Evolutionary conservation across 148 eudicot species (phyloP).

Genomic region (Camellia granthamiana): DNA sequence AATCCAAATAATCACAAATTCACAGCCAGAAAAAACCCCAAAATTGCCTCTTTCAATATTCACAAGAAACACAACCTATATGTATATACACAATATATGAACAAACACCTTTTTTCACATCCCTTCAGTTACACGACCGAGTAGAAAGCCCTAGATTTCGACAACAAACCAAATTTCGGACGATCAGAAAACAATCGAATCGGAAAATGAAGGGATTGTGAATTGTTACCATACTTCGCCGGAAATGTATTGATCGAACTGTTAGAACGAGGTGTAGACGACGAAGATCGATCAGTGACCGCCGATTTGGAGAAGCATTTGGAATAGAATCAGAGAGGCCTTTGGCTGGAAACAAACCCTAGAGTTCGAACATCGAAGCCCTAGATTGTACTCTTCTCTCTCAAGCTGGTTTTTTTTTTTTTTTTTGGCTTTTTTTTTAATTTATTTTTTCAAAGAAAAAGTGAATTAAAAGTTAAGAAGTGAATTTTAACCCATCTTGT

Average conservation of each 20-base stretch:
- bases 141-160: too few species aligned
- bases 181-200: background rate
- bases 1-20: background rate
- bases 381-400: constrained; percentile 4
- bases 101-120: background rate
- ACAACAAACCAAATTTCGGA: background rate
- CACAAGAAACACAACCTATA: background rate
- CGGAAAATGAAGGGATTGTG: background rate
- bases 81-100: background rate
- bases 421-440: too few species aligned
- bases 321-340: background rate
- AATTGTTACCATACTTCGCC: background rate
- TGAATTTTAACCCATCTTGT: too few species aligned
- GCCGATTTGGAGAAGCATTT: background rate
- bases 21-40: background rate
- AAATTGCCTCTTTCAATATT: constrained; percentile 5
- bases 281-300: background rate
- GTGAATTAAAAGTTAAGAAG: too few species aligned
- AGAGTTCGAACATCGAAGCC: background rate
- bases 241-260: background rate
- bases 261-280: background rate
- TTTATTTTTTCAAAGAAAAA: too few species aligned
- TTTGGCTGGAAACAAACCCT: background rate
- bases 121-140: background rate
- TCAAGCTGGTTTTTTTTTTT: too few species aligned